Evolutionary conservation across 805 yeast species (phyloP).

Genomic region (Ogataea ganodermae): DNA sequence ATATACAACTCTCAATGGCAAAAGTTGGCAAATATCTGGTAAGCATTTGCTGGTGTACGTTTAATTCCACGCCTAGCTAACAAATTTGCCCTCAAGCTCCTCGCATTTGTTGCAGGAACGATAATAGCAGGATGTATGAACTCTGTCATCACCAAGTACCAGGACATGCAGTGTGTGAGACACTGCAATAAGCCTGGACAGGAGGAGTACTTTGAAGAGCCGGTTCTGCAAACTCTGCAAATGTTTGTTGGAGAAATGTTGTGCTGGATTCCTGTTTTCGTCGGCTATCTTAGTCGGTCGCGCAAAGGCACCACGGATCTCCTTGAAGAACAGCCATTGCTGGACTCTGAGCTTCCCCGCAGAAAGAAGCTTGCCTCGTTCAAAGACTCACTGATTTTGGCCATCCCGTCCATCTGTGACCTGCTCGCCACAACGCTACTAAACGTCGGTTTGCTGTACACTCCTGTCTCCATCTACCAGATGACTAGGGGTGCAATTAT

Average conservation of each 20-base stretch:
- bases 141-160: conserved; percentile 72
- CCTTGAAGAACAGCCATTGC: conserved; percentile 3
- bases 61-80: neutral
- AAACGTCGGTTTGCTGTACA: conserved; percentile 72
- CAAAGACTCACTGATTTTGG: conserved; percentile 38
- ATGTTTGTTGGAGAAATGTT: conserved; percentile 76
- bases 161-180: conserved; percentile 71
- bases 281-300: conserved; percentile 1
- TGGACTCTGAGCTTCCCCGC: conserved; percentile 4
- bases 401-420: conserved; percentile 73
- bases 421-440: conserved; percentile 71
- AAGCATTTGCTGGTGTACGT: neutral
- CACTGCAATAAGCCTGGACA: conserved; percentile 51
- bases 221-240: conserved; percentile 75
- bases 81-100: conserved; percentile 28
- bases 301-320: neutral
- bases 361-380: conserved; percentile 21
- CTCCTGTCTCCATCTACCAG: conserved; percentile 80
- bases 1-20: conserved; percentile 7
- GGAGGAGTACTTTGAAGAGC: conserved; percentile 67
- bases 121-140: conserved; percentile 70
- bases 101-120: conserved; percentile 49
- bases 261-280: conserved; percentile 38
- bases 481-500: conserved; percentile 84
- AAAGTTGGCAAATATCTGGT: conserved; percentile 8